Base-by-base conservation (phyloP, 768 basidiomycete species). In the Rhizopogon vulgaris region DNA sequence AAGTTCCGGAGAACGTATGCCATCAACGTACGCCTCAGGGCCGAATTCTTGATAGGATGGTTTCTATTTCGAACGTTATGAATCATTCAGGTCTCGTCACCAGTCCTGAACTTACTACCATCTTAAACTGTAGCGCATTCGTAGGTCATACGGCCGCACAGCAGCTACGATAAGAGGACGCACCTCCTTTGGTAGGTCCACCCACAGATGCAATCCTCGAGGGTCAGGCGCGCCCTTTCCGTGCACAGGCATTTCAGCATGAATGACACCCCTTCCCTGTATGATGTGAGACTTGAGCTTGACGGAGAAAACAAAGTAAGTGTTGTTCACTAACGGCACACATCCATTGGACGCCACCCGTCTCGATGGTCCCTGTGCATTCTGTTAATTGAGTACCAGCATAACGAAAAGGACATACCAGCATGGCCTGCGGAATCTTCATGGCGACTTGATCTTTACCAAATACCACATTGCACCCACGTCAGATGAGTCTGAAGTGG, bases 281-380 rank as follows among this genome's bases (percentile, higher is more conserved):
- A 30, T 54, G 49, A 51, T 6, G 38, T 37, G n/a, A n/a, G 10
- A 47, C 34, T 38, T 32, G 36, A 42, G 46, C 14, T 25, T 43
- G 41, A 56, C 17, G 22, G 1, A 15, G 27, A 1, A 25, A 42
- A 30, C 28, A 41, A 54, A 59, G 39, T 37, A 12, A 45, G 12
- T 17, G 18, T 15, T 34, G 48, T 48, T 22, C 22, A 67, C 80
- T 71, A 52, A 85, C 87, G 12, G 87, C 87, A 66, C 79, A 84
- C 94, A 95, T 95, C 91, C 94, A 96, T 63, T 97, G 94, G 2
- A 96, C 85, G 43, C 93, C 95, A 3, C 94, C 94, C 8, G 84
- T 63, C 38, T 79, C 68, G 48, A 90, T 87, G 15, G 77, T 80
- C 12, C 45, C 45, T 46, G 45, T 18, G 18, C 22, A 5, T 34